Base-by-base conservation (phyloP, 2,329 filamentous ascomycete species). In the Beauveria medogensis region DNA sequence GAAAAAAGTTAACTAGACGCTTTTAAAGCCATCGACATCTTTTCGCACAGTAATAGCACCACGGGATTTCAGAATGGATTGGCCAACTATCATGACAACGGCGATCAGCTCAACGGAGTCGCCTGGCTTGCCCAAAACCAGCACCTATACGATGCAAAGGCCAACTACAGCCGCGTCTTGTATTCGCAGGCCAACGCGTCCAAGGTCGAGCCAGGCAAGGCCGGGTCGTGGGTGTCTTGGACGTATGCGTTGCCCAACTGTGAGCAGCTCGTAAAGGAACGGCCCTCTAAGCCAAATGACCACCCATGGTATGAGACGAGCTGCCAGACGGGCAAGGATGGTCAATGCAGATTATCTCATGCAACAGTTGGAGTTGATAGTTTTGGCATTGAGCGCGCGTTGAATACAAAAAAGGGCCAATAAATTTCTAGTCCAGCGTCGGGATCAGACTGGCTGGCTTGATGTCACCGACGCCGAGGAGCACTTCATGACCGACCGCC, bases 151-250 rank as follows among this genome's bases (percentile, higher is more conserved):
- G 59, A 65, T 51, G 40, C 59, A 28, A 57, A 64, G 22, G 53
- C 62, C 16, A 67, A 66, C 37, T 66, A 65, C 34, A 55, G 59
- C 16, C 59, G 52, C 5, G 34, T 64, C 22, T 64, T 64, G 62
- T 66, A 64, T 43, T 51, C 63, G 28, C 63, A 63, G 57, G 22
- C 24, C 26, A 40, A 44, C 37, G 14, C 3, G 18, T 41, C 56
- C 8, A 22, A 44, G 10, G 10, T 50, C 22, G 55, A 63, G 24
- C 51, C 47, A 7, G 65, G 64, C 3, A 47, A 66, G 41, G 61
- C 52, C 2, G 53, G 57, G 12, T 37, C 57, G 2, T 66, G 64
- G 65, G 59, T 63, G 1, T 58, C 65, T 10, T 63, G 62, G 28
- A 57, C 62, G 34, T 67, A 61, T 12, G 61, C 63, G 10, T 61